Conservation (phyloP, 352 stramenopile genomes). For the Globisporangium carolinianum region DNA sequence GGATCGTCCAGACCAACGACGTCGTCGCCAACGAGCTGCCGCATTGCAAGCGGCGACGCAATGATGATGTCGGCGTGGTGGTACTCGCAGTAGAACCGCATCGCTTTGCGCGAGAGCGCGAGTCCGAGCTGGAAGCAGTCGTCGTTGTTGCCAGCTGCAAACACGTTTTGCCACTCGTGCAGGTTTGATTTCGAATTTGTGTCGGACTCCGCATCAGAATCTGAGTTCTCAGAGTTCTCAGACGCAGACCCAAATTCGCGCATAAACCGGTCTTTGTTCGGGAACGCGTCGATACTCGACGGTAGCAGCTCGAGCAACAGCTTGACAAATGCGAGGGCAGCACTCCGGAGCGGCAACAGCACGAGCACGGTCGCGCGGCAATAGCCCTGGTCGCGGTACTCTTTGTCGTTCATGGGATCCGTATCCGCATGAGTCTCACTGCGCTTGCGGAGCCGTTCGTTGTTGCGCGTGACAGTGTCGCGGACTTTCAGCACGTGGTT, state of each 20-base stretch:
- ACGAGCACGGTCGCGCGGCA: slow-evolving; percentile 64
- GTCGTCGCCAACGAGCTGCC: slow-evolving; percentile 67
- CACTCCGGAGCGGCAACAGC: slow-evolving; percentile 57
- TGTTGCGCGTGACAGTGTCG: slow-evolving; percentile 64
- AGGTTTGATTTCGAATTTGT: slow-evolving; percentile 13
- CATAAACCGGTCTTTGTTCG: slow-evolving; percentile 76
- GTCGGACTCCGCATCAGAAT: slow-evolving; percentile 10
- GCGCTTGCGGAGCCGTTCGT: slow-evolving; percentile 55
- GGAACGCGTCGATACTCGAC: slow-evolving; percentile 44
- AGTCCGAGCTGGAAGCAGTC: slow-evolving; percentile 76
- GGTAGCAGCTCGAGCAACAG: slow-evolving; percentile 58
- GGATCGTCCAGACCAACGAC: slow-evolving; percentile 32
- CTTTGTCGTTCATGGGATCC: slow-evolving; percentile 37
- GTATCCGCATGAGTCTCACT: slow-evolving; percentile 7
- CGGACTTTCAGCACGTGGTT: slow-evolving; percentile 76
- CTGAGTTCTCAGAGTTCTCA: slow-evolving; percentile 9
- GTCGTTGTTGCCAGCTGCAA: slow-evolving; percentile 69
- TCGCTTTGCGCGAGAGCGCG: slow-evolving; percentile 52
- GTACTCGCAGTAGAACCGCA: slow-evolving; percentile 80
- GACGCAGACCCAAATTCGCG: slow-evolving; percentile 39
- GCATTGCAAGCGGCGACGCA: slow-evolving; percentile 59
- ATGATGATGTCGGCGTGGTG: slow-evolving; percentile 69
- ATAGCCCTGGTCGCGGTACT: slow-evolving; percentile 79
- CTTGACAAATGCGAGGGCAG: slow-evolving; percentile 55
- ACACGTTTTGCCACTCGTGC: slow-evolving; percentile 75